phyloP scores from a whole-genome alignment of 768 basidiomycete genomes.

The Russula ochroleuca region DNA sequence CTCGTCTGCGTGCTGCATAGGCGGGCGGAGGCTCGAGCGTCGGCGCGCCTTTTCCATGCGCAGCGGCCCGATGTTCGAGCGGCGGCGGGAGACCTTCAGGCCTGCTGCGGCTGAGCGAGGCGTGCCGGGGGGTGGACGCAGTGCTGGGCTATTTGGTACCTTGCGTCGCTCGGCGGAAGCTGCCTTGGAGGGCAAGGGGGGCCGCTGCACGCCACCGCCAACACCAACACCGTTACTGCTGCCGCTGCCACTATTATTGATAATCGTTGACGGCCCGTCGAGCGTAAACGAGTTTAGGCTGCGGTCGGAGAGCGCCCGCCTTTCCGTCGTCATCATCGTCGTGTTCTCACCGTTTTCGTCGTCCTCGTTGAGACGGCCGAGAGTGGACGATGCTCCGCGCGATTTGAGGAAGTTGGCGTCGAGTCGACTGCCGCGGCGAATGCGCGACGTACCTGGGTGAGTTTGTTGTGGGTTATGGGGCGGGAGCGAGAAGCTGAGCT shows the following conservation, averaged over 20 bases:
- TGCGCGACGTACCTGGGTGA: conserved; percentile 13
- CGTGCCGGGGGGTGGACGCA: conserved; percentile 6
- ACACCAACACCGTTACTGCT: conserved; percentile 27
- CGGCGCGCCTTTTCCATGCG: conserved; percentile 68
- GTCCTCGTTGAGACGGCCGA: conserved; percentile 67
- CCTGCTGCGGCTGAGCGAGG: conserved; percentile 14
- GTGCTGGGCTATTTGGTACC: conserved; percentile 3
- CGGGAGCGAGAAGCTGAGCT: conserved; percentile 44
- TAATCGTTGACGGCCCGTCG: conserved; percentile 48
- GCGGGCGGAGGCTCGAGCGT: conserved; percentile 77
- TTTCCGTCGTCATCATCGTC: conserved; percentile 37
- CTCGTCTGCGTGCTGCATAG: conserved; percentile 51
- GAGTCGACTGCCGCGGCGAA: conserved; percentile 55
- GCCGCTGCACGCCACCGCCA: conserved; percentile 10
- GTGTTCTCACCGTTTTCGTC: conserved; percentile 49
- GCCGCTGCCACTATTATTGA: conserved; percentile 37
- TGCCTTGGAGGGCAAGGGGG: background rate
- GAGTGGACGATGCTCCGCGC: conserved; percentile 43
- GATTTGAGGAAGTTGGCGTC: conserved; percentile 64
- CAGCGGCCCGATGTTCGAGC: conserved; percentile 73
- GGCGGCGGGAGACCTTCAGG: conserved; percentile 45
- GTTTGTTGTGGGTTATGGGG: conserved; percentile 21
- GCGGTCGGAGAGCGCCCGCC: conserved; percentile 57
- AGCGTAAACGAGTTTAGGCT: conserved; percentile 51
- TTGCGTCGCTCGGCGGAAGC: background rate